A percentile compares a stretch with the other conserved stretches of the same genome.
Evolutionary conservation across 2,329 filamentous ascomycete genomes (phyloP).

Genomic region (Colletotrichum endophyticum): DNA sequence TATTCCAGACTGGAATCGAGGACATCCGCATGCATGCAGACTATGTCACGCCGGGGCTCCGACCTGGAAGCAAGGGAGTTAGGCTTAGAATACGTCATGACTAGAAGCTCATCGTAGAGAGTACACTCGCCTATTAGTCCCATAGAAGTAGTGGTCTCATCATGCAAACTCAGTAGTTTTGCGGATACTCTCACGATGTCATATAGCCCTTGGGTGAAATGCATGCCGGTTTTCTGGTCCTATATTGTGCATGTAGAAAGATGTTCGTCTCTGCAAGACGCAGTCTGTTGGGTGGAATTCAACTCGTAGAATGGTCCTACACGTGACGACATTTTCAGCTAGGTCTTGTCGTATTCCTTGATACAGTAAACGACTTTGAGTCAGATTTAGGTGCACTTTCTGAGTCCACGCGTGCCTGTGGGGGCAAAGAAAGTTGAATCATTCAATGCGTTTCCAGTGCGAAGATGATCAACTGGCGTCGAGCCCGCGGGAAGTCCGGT

Average conservation of each 20-base stretch:
- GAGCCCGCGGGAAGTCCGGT: neutral
- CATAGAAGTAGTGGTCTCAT: neutral
- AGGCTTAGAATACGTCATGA: neutral
- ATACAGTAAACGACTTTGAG: neutral
- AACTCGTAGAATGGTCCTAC: neutral
- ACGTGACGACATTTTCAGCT: neutral
- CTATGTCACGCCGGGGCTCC: neutral
- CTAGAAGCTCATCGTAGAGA: neutral
- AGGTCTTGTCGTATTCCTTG: neutral
- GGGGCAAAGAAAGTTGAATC: neutral
- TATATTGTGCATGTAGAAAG: too few relatives aligned
- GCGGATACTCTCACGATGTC: rapidly evolving
- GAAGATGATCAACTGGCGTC: neutral
- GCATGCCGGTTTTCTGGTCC: neutral
- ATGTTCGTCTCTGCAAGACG: neutral
- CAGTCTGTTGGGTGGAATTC: neutral
- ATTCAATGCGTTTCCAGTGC: neutral
- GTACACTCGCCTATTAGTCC: neutral
- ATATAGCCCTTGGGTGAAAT: neutral
- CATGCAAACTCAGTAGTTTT: neutral
- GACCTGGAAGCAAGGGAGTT: neutral
- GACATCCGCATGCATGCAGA: neutral
- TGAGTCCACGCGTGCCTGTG: neutral
- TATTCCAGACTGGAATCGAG: neutral
- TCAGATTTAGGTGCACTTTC: neutral